Evolutionary conservation across 1,139 yeast species (phyloP), one percentile per base, ranked within the genome.

Genomic region (Meyerozyma athensensis): DNA sequence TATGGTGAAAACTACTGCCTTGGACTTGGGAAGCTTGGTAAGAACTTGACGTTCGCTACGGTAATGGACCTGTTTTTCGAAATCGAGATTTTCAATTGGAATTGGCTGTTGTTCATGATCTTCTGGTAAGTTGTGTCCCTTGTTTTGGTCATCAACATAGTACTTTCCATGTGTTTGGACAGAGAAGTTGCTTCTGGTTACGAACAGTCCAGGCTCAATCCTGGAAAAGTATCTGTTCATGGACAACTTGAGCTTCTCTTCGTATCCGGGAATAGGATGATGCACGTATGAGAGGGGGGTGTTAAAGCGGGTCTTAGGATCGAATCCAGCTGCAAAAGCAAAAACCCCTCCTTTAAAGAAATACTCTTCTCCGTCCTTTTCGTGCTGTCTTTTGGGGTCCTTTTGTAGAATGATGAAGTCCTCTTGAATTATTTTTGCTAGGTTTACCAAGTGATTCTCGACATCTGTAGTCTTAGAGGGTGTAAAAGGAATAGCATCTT

Each of bases 261-360:
- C 65, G 50, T 81, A 81, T 7, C 74, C 72, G 0, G 87, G 87
- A 19, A 81, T 80, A 0, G 86, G 86, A 12, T 61, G 70, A 47
- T 81, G 87, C 33, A 81, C 71, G 22, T 55, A 53, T 1, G 81
- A 68, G 38, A 79, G 53, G 2, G 82, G 82, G 35, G 56, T 65
- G 43, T 77, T 67, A 50, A 81, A 68, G 41, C 82, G 71, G 28
- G 64, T 69, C 6, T 55, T 50, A 2, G 90, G 92, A 46, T 80
- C 74, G 54, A 85, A 85, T 0, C 92, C 94, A 3, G 85, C 81
- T 0, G 94, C 89, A 60, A 81, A 83, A 3, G 79, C 79, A 52
- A 81, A 74, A 0, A 77, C 63, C 0, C 86, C 86, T 1, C 77
- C 84, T 43, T 82, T 72, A 50, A 81, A 68, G 40, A 69, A 68